Evolutionary conservation across 2,329 filamentous ascomycete species (phyloP), one percentile per base, ranked within the genome.

Genomic region (Harringtonia aguacate): DNA sequence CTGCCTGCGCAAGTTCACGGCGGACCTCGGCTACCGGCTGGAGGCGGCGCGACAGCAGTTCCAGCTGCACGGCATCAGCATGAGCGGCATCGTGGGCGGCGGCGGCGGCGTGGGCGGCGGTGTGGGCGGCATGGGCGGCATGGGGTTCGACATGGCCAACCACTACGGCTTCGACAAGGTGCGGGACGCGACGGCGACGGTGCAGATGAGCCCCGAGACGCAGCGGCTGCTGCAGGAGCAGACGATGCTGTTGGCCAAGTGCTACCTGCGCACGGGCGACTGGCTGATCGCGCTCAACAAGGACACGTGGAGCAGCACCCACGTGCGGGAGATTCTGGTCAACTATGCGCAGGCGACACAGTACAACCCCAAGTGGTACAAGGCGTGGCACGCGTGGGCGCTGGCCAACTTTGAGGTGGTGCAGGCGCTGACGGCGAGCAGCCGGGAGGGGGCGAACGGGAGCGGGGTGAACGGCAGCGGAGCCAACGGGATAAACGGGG

Each of bases 321-420:
- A 86, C 52, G 86, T 95, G 4, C 78, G 85, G 41, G 90, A 97
- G 43, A 88, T 98, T 46, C 70, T 98, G 21, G 75, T 79, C n/a
- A 88, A 92, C 2, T 98, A 97, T 61, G 81, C 81, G 17, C 83
- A 89, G 47, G 94, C 94, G 2, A 98, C 92, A 2, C 82, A 86
- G 47, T 95, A 94, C 65, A 94, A 98, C 59, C 83, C 87, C 29
- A 81, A 83, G 48, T 98, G 90, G 79, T 98, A 98, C 69, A 99
- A 98, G 65, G 92, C 94, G 8, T 99, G 92, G 92, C 92, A 99
- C 63, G 86, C 92, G 0, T 99, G 92, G 90, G 94, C 92, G 12
- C 66, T 98, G 50, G 90, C 92, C 43, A 99, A 98, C 62, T 99
- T 98, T 56, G 90, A 99, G 64, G 92, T 98, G 46, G 89, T 97